Percentiles rank a stretch among this genome's conserved stretches.
phyloP scores from a whole-genome alignment of 2,329 filamentous ascomycete species.

The Samsoniella hepiali region DNA sequence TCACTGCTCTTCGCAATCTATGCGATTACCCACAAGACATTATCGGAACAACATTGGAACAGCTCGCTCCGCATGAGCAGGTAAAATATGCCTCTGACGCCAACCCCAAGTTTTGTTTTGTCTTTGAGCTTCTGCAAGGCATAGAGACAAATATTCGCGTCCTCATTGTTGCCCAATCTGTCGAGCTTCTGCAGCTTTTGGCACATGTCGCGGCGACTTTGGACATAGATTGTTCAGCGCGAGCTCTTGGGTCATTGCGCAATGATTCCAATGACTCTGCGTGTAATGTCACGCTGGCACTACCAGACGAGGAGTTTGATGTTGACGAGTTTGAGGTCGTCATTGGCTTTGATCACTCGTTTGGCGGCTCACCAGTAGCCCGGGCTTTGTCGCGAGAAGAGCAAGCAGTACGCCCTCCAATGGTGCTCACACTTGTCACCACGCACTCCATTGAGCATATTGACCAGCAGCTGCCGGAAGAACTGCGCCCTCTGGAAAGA shows the following conservation, averaged over 20 bases:
- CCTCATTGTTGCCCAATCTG: slow-evolving; percentile 51
- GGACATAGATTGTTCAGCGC: slow-evolving; percentile 34
- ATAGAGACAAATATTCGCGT: slow-evolving; percentile 46
- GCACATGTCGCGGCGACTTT: slow-evolving; percentile 45
- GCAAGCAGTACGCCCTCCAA: slow-evolving; percentile 32
- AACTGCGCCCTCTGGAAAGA: slow-evolving; percentile 40
- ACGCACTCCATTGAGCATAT: slow-evolving; percentile 56
- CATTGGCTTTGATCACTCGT: slow-evolving; percentile 53
- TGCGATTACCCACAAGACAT: slow-evolving; percentile 57
- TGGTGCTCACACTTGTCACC: slow-evolving; percentile 49
- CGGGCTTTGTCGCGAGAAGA: slow-evolving; percentile 21
- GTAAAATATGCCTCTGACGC: slow-evolving; percentile 54
- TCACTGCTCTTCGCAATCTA: slow-evolving; percentile 49
- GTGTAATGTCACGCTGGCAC: slow-evolving; percentile 42
- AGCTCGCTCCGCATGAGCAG: slow-evolving; percentile 39
- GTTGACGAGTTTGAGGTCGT: slow-evolving; percentile 46
- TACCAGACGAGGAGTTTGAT: slow-evolving; percentile 38
- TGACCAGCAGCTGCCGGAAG: slow-evolving; percentile 41
- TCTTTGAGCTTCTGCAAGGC: slow-evolving; percentile 51
- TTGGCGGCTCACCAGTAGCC: slow-evolving; percentile 36
- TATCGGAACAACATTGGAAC: slow-evolving; percentile 40
- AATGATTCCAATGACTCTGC: slow-evolving; percentile 32
- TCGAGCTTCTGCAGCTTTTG: slow-evolving; percentile 50
- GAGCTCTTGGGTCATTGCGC: slow-evolving; percentile 28
- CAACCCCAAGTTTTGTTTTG: slow-evolving; percentile 59